phyloP scores from a whole-genome alignment of 495 filamentous ascomycete species.

The Aspergillus conjunctus region DNA sequence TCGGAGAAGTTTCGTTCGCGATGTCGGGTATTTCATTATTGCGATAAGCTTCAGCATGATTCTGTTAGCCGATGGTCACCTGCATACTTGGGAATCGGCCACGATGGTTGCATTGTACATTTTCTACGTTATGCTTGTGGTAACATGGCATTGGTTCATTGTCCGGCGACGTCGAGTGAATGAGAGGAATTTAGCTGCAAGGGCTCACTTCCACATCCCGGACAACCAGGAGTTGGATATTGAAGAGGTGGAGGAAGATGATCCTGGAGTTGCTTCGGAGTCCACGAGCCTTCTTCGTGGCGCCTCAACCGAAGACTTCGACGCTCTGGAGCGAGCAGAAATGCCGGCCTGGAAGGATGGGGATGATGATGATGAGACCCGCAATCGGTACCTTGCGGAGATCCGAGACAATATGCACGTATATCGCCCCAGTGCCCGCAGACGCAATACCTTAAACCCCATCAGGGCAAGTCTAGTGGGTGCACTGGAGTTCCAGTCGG shows the following conservation, averaged over 20 bases:
- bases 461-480: slow-evolving; percentile 94
- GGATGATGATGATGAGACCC: slow-evolving; percentile 71
- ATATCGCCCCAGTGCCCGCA: slow-evolving; percentile 62
- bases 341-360: slow-evolving; percentile 50
- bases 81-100: slow-evolving; percentile 85
- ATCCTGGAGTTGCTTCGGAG: slow-evolving; percentile 56
- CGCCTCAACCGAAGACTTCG: slow-evolving; percentile 67
- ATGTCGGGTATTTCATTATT: slow-evolving; percentile 90
- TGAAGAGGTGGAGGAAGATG: slow-evolving; percentile 72
- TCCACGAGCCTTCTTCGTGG: slow-evolving; percentile 54
- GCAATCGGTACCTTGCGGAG: slow-evolving; percentile 73
- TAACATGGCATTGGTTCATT: slow-evolving; percentile 89
- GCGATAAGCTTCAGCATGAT: slow-evolving; percentile 86
- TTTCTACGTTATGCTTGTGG: slow-evolving; percentile 87
- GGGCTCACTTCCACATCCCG: slow-evolving; percentile 70
- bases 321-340: slow-evolving; percentile 66
- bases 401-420: slow-evolving; percentile 93
- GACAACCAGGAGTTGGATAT: slow-evolving; percentile 71
- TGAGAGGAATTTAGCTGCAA: slow-evolving; percentile 66
- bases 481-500: slow-evolving; percentile 88
- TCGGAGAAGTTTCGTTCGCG: slow-evolving; percentile 83
- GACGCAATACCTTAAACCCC: slow-evolving; percentile 75
- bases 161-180: slow-evolving; percentile 59
- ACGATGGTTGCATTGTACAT: slow-evolving; percentile 90
- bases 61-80: slow-evolving; percentile 80